phyloP scores from a whole-genome alignment of 2,329 filamentous ascomycete genomes.

The Huntiella bhutanensis region DNA sequence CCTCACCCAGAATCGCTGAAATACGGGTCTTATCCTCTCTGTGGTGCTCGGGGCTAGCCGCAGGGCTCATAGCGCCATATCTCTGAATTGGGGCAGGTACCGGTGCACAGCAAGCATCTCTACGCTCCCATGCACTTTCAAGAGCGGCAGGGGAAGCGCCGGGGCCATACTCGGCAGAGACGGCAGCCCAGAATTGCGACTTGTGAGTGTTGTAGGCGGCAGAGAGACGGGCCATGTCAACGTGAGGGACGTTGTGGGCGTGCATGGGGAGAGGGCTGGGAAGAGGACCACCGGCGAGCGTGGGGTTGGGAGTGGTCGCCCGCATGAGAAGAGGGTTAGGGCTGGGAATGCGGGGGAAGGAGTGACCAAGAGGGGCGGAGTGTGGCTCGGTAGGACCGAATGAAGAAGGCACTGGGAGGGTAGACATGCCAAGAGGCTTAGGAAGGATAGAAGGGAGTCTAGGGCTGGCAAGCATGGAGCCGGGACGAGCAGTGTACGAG shows the following conservation, averaged over 20 bases:
- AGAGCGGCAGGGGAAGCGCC: constrained; percentile 42
- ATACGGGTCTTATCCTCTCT: constrained; percentile 39
- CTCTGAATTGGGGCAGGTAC: constrained; percentile 8
- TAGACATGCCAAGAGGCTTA: constrained; percentile 37
- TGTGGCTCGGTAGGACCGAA: constrained; percentile 25
- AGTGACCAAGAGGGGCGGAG: constrained; percentile 19
- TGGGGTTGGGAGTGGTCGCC: constrained; percentile 20
- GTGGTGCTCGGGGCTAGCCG: constrained; percentile 29
- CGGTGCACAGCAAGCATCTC: background rate
- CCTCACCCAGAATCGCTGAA: constrained; percentile 41
- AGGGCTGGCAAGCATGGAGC: constrained; percentile 23
- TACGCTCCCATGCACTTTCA: constrained; percentile 49
- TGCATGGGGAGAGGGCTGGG: constrained; percentile 22
- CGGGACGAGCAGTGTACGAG: constrained; percentile 3
- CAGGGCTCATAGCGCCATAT: constrained; percentile 31
- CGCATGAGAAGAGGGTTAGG: constrained; percentile 19
- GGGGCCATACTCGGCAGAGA: constrained; percentile 53
- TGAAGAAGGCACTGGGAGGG: constrained; percentile 22
- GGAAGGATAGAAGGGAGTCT: constrained; percentile 44
- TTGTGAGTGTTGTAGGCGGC: constrained; percentile 53
- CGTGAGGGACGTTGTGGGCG: constrained; percentile 20
- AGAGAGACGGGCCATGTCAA: constrained; percentile 48
- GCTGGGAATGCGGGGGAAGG: constrained; percentile 9
- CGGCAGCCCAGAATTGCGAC: constrained; percentile 50
- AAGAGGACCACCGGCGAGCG: background rate